Evolutionary conservation across 352 stramenopile species (phyloP), one percentile per base, ranked within the genome.

Genomic region (Thalassiosira allenii): DNA sequence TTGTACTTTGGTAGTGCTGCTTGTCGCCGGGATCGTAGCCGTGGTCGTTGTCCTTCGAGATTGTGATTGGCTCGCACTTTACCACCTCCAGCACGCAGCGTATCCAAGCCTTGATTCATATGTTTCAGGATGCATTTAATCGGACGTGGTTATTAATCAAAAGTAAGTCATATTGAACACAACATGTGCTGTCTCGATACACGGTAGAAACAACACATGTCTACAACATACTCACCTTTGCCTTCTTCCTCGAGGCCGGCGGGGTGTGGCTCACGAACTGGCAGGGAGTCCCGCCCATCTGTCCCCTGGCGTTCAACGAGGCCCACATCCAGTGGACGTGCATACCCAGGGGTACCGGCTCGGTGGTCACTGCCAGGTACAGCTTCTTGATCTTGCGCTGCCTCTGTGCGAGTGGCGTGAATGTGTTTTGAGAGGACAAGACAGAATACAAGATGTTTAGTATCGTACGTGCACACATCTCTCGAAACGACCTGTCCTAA

Each of bases 311-410:
- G 49, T 70, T 88, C 25, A 82, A 37, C 62, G 84, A 68, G 12
- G 59, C 75, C 89, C 89, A 94, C 87, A 94, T 93, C 89, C 89
- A 94, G 52, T 93, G 87, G 3, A 94, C 67, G 69, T 94, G 89
- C 89, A 91, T 92, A 27, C 89, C 89, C 34, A 91, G 61, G 20
- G 89, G 89, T 6, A 94, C 89, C 57, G 81, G 83, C 47, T 87
- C 69, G 6, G 62, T 92, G 3, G 89, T 94, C 11, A 92, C 83
- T n/a, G 89, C 84, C 22, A 92, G 61, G 57, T 94, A 94, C 11
- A 94, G 58, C 73, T 94, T 94, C 65, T 91, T 91, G 49, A 94
- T 59, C 63, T 92, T 92, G 2, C 87, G 79, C 54, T 94, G 51
- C 44, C 87, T 79, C 75, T n/a, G n/a, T n/a, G n/a, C n/a, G n/a